Conservation (phyloP, 495 filamentous ascomycete species). For the Penicillium cinerascens region DNA sequence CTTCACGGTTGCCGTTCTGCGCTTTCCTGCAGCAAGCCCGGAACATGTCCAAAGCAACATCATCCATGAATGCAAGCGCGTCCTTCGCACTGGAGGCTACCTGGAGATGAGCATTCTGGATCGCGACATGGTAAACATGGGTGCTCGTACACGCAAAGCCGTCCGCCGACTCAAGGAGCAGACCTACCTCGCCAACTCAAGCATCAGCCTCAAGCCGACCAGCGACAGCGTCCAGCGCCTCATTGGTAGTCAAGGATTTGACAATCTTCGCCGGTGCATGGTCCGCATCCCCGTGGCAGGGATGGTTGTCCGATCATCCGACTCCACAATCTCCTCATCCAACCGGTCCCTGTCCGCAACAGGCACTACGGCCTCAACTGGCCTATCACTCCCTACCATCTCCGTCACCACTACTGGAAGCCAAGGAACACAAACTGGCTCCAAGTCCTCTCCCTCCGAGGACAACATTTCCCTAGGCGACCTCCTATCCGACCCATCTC, state of each 20-base stretch:
- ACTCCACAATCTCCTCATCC: conserved; percentile 35
- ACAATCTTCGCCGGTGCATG: conserved; percentile 79
- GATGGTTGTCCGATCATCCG: conserved; percentile 47
- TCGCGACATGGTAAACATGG: conserved; percentile 84
- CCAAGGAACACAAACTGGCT: conserved; percentile 15
- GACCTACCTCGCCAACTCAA: conserved; percentile 59
- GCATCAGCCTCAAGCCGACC: conserved; percentile 66
- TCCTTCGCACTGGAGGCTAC: conserved; percentile 85
- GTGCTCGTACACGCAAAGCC: conserved; percentile 67
- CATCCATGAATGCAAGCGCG: conserved; percentile 83
- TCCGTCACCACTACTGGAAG: conserved; percentile 24
- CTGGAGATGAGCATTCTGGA: conserved; percentile 84
- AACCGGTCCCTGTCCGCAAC: conserved; percentile 21
- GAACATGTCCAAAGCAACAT: conserved; percentile 74
- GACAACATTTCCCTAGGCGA: conserved; percentile 63
- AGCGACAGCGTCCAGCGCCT: conserved; percentile 75
- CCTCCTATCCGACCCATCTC: conserved; percentile 59
- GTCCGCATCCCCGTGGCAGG: conserved; percentile 88
- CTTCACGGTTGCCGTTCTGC: conserved; percentile 82
- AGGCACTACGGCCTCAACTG: conserved; percentile 26
- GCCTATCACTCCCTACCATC: conserved; percentile 24
- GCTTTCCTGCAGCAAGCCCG: conserved; percentile 75
- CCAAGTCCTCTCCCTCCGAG: conserved; percentile 34
- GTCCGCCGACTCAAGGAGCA: conserved; percentile 75
- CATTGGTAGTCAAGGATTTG: conserved; percentile 75